Conservation (phyloP, 345 rosid species). For the Aquilaria sinensis region DNA sequence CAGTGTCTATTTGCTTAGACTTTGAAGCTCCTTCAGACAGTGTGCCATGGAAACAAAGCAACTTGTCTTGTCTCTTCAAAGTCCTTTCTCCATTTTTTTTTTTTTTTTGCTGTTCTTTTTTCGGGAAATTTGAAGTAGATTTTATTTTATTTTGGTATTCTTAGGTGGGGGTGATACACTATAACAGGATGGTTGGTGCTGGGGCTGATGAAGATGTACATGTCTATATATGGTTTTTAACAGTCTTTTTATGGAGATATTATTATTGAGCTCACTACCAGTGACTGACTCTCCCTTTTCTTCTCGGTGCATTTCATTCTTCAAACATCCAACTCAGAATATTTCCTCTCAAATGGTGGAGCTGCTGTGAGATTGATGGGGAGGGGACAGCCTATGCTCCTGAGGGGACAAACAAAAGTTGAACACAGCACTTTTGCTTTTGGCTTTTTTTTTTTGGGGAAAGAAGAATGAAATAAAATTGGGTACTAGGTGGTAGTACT, state of each 20-base stretch:
- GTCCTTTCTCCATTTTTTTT: background rate
- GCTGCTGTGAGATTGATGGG: no score
- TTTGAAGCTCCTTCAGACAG: conserved; percentile 20
- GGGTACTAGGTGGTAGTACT: no score
- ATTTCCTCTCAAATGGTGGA: background rate
- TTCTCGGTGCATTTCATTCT: background rate
- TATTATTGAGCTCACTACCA: conserved; percentile 26
- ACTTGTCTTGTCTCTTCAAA: background rate
- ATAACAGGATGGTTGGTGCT: conserved; percentile 25
- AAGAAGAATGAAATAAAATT: background rate
- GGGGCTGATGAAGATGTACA: conserved; percentile 38
- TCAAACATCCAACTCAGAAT: conserved; percentile 4
- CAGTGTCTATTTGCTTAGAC: conserved; percentile 88
- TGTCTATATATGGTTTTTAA: conserved; percentile 31
- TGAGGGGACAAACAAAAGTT: background rate
- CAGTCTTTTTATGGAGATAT: conserved; percentile 21
- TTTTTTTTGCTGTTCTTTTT: background rate
- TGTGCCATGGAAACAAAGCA: conserved; percentile 9
- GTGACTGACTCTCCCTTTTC: conserved; percentile 19
- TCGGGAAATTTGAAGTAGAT: conserved; percentile 26
- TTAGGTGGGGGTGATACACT: conserved; percentile 33
- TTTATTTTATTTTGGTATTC: conserved; percentile 14
- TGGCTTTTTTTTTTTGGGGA: no score
- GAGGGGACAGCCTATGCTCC: background rate
- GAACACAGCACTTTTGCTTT: no score